A percentile compares a stretch with the other conserved stretches of the same genome.
Evolutionary conservation across 2,329 filamentous ascomycete species (phyloP).

Genomic region (Trichophyton mentagrophytes): DNA sequence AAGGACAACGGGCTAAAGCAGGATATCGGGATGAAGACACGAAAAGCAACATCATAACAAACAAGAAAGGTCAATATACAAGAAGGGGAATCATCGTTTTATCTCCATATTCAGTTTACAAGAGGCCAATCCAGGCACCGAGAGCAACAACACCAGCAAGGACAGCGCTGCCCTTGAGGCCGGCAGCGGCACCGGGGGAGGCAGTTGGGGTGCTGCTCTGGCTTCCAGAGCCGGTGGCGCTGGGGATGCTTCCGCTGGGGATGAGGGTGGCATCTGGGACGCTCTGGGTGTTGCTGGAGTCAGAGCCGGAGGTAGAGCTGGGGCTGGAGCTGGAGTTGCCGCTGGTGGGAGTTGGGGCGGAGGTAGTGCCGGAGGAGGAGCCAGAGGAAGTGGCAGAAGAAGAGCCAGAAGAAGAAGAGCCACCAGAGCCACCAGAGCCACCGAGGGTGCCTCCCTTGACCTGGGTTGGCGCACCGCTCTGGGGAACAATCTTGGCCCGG

Average conservation of each 20-base stretch:
- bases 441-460: conserved; percentile 8
- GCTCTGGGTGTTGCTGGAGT: neutral
- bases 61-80: neutral
- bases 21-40: neutral
- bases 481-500: neutral
- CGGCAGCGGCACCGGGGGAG: neutral
- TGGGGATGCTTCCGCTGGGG: neutral
- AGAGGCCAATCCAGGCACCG: neutral
- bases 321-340: neutral
- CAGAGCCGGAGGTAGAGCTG: neutral
- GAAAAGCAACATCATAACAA: neutral
- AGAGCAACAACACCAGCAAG: neutral
- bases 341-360: neutral
- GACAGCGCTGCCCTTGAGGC: neutral
- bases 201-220: neutral
- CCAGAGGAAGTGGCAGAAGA: neutral
- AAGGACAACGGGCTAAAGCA: neutral
- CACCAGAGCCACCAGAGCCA: conserved; percentile 2
- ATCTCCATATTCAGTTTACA: neutral
- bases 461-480: conserved; percentile 4
- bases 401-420: neutral
- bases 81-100: neutral
- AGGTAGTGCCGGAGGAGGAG: neutral
- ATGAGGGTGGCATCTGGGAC: neutral
- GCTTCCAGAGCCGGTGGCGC: neutral